Conservation (phyloP, 2,329 filamentous ascomycete genomes). For the Lasiodiplodia hormozganensis region DNA sequence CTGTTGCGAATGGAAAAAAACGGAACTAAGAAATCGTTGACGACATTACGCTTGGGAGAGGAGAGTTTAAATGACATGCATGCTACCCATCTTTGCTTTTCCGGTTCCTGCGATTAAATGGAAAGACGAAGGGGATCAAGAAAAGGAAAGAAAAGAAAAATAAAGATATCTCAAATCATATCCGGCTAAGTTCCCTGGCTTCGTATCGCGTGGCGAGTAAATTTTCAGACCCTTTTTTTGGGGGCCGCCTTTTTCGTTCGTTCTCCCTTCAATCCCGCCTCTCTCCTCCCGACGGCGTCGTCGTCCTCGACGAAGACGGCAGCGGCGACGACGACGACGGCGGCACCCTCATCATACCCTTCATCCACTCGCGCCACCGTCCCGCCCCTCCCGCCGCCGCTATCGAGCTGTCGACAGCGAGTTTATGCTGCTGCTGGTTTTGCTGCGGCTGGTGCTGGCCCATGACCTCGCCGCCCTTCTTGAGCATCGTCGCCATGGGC, state of each 20-base stretch:
- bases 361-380: slow-evolving; percentile 45
- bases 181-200: no score
- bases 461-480: background rate
- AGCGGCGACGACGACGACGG: background rate
- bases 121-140: no score
- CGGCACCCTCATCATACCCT: slow-evolving; percentile 46
- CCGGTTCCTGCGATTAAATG: no score
- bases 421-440: background rate
- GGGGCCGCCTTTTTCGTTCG: no score
- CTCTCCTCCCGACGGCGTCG: background rate
- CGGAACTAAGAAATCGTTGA: no score
- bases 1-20: no score
- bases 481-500: background rate
- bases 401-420: background rate
- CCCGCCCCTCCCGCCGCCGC: slow-evolving; percentile 34
- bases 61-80: no score
- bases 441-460: slow-evolving; percentile 24
- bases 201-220: no score
- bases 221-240: background rate
- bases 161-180: no score
- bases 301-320: background rate
- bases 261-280: background rate
- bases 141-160: no score
- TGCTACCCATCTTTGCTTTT: no score
- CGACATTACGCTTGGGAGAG: no score